phyloP scores from a whole-genome alignment of 441 rosid species.

The Populus hybrid region DNA sequence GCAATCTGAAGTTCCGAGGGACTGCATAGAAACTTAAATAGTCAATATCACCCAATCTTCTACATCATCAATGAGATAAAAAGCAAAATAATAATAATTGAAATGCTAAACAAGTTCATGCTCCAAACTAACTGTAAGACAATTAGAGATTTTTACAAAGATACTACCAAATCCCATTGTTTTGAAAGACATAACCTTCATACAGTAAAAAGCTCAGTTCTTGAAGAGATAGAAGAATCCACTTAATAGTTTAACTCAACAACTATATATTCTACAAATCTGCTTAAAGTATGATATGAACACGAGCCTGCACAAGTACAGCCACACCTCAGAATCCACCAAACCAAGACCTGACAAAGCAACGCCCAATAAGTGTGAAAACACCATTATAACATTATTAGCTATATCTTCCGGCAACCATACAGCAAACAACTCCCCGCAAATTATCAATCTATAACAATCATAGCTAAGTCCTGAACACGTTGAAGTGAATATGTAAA shows the following conservation, averaged over 20 bases:
- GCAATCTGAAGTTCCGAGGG: conserved; percentile 88
- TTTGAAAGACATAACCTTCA: background rate
- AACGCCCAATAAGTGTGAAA: background rate
- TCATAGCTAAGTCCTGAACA: background rate
- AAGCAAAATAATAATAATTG: background rate
- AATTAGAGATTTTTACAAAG: background rate
- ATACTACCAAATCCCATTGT: background rate
- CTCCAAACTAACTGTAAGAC: background rate
- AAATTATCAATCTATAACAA: background rate
- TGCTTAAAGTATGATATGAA: background rate
- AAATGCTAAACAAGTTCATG: conserved; percentile 4
- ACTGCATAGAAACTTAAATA: conserved; percentile 40
- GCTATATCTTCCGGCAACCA: background rate
- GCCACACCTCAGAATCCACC: background rate
- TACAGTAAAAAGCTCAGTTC: background rate
- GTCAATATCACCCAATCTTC: conserved; percentile 4
- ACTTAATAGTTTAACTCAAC: background rate
- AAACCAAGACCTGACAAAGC: background rate
- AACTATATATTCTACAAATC: background rate
- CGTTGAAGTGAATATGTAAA: background rate
- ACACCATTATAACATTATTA: background rate
- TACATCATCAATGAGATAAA: background rate
- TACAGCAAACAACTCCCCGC: background rate
- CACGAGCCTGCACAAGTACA: background rate
- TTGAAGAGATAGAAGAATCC: background rate